Conservation (phyloP, 495 filamentous ascomycete species). For the Neurospora sp. region DNA sequence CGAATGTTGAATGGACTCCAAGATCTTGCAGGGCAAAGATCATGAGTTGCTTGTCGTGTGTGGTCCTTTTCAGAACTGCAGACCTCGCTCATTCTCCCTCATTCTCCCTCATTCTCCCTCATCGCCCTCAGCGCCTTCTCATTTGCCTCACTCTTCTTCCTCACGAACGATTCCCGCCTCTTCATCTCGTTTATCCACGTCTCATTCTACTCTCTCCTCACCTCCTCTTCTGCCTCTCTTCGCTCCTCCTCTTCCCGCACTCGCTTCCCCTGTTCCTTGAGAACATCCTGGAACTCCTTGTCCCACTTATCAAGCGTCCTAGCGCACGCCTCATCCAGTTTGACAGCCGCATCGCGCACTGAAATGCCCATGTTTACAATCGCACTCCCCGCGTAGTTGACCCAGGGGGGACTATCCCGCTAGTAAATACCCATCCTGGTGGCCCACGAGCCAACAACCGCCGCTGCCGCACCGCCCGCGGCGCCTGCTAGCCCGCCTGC, state of each 20-base stretch:
- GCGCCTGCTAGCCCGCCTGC: not conserved
- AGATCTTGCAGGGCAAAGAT: not conserved
- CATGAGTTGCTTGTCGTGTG: not conserved
- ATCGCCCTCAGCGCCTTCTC: not conserved
- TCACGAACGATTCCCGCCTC: not conserved
- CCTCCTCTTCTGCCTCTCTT: not conserved
- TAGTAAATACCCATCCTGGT: constrained; percentile 69
- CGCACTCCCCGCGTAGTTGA: not conserved
- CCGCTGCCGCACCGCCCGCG: not conserved
- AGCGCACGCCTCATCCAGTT: not conserved
- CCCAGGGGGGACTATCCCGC: not conserved
- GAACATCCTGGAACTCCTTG: not conserved
- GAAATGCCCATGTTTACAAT: not conserved
- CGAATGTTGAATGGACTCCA: not conserved
- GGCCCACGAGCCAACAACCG: constrained; percentile 53
- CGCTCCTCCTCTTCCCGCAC: not conserved
- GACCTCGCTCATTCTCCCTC: not conserved
- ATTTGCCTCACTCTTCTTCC: not conserved
- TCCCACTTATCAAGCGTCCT: not conserved
- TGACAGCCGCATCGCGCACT: not conserved
- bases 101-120: not conserved
- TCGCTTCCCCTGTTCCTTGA: not conserved
- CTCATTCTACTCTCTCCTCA: not conserved
- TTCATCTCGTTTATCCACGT: not conserved
- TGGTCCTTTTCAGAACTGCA: not conserved